Base-by-base conservation (phyloP, 139 green algal species). In the Chlamydomonas incerta region DNA sequence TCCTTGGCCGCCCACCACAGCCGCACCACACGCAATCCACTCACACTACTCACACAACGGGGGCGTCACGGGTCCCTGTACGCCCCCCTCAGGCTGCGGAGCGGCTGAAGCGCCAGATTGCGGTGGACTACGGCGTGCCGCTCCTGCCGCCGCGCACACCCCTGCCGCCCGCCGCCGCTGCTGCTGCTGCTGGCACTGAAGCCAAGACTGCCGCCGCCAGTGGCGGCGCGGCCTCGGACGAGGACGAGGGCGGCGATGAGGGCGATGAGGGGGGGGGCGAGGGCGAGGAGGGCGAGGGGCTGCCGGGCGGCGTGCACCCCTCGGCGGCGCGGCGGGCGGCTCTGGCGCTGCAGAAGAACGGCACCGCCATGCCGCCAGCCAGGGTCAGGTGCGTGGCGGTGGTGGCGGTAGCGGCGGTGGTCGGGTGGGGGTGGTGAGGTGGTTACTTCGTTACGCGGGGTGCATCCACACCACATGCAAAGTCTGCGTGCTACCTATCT, bases 21-120 rank as follows among this genome's bases (percentile, higher is more conserved):
- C n/a, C n/a, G n/a, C n/a, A n/a, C n/a, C n/a, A n/a, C n/a, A n/a
- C n/a, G n/a, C n/a, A n/a, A n/a, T n/a, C n/a, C n/a, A n/a, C n/a
- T n/a, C n/a, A n/a, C n/a, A n/a, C n/a, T n/a, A n/a, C n/a, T n/a
- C n/a, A n/a, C n/a, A n/a, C n/a, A n/a, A n/a, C n/a, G n/a, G n/a
- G n/a, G n/a, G n/a, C n/a, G n/a, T n/a, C n/a, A n/a, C n/a, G n/a
- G n/a, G n/a, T n/a, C n/a, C n/a, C n/a, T n/a, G n/a, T n/a, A n/a
- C n/a, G n/a, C 26, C 92, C 90, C 9, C 90, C 91, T 29, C 86
- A 90, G 79, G 86, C 91, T 0, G 91, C 95, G 21, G 95, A 97
- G 71, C 33, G 28, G 2, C 20, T 96, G 26, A 97, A 97, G 87
- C 85, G 88, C 2, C 55, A 86, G 17, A 57, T 97, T 0, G 90